Evolutionary conservation across 2,329 filamentous ascomycete species (phyloP).

Genomic region (Arthroderma sp.): DNA sequence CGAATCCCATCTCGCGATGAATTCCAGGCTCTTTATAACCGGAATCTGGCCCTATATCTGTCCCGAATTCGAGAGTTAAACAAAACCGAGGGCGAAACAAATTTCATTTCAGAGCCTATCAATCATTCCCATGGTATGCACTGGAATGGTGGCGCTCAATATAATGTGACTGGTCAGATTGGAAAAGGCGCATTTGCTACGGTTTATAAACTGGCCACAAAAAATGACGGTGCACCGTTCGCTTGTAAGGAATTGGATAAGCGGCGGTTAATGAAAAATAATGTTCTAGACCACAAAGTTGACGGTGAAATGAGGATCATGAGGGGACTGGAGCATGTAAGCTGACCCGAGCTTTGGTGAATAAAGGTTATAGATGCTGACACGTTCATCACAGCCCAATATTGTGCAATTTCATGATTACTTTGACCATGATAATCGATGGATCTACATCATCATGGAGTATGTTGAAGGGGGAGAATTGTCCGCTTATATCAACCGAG

Average conservation of each 20-base stretch:
- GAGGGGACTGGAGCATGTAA: conserved; percentile 68
- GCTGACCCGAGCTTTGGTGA: conserved; percentile 16
- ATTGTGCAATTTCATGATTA: conserved; percentile 88
- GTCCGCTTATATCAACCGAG: conserved; percentile 53
- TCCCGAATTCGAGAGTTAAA: conserved; percentile 17
- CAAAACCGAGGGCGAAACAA: conserved; percentile 4
- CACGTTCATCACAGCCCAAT: conserved; percentile 45
- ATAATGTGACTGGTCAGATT: conserved; percentile 69
- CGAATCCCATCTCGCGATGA: conserved; percentile 67
- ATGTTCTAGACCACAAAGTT: conserved; percentile 75
- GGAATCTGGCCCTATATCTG: conserved; percentile 60
- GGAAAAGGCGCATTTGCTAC: conserved; percentile 92
- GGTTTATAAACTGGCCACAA: conserved; percentile 80
- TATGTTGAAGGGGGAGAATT: conserved; percentile 73
- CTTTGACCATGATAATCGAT: conserved; percentile 60
- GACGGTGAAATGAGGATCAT: conserved; percentile 98
- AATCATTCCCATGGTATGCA: conserved; percentile 50
- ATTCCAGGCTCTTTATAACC: conserved; percentile 51
- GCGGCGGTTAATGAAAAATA: conserved; percentile 83
- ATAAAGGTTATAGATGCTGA: not conserved
- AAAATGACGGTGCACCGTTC: conserved; percentile 67
- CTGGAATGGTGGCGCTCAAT: conserved; percentile 68
- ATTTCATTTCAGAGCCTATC: conserved; percentile 7
- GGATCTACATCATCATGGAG: conserved; percentile 96
- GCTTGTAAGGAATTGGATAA: conserved; percentile 95